Evolutionary conservation across 2,329 filamentous ascomycete genomes (phyloP).

Genomic region (Zymoseptoria pseudotritici): DNA sequence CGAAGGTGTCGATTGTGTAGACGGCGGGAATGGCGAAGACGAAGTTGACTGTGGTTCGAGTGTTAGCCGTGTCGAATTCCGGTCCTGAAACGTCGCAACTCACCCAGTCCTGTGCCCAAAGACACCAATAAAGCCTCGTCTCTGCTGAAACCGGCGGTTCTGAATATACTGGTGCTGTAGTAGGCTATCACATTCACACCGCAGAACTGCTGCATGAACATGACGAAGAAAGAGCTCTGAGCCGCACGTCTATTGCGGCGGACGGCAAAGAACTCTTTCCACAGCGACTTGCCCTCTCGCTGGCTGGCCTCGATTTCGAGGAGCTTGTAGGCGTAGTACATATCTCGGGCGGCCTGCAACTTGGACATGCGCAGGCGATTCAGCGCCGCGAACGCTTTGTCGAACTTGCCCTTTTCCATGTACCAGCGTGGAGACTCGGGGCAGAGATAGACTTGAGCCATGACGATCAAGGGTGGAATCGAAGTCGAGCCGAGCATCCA

Average conservation of each 20-base stretch:
- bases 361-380: conserved; percentile 27
- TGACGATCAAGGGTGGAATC: conserved; percentile 27
- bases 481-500: conserved; percentile 34
- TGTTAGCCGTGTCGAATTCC: background rate
- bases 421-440: conserved; percentile 35
- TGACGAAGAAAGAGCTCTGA: conserved; percentile 27
- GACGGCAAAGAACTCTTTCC: conserved; percentile 31
- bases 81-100: background rate
- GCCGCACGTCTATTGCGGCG: conserved; percentile 27
- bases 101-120: conserved; percentile 24
- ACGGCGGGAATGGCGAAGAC: conserved; percentile 21
- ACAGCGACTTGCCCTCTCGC: conserved; percentile 32
- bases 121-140: conserved; percentile 25
- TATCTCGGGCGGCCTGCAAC: conserved; percentile 35
- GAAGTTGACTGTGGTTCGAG: conserved; percentile 17
- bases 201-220: conserved; percentile 29
- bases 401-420: conserved; percentile 33
- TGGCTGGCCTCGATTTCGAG: conserved; percentile 32
- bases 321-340: conserved; percentile 31
- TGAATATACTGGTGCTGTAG: conserved; percentile 26
- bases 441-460: conserved; percentile 33
- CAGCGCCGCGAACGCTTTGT: conserved; percentile 32
- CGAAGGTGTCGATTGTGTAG: conserved; percentile 39
- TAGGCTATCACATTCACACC: conserved; percentile 27
- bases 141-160: conserved; percentile 18